phyloP scores from a whole-genome alignment of 1,139 yeast species.

The Lodderomyces pseudojiufengensis region DNA sequence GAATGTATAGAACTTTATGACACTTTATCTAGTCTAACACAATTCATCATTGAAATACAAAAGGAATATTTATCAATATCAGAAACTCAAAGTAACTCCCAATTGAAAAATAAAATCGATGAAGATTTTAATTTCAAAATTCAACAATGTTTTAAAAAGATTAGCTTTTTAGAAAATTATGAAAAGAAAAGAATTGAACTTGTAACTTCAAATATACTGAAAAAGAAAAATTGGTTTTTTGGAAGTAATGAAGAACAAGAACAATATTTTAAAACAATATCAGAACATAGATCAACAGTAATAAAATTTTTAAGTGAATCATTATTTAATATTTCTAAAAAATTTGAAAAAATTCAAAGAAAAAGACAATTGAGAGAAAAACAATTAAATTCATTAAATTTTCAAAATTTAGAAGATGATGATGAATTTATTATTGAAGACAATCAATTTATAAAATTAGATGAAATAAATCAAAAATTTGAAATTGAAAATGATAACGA shows the following conservation, averaged over 20 bases:
- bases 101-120: slow-evolving; percentile 53
- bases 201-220: slow-evolving; percentile 1
- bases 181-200: slow-evolving; percentile 42
- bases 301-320: slow-evolving; percentile 36
- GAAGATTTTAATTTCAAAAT: slow-evolving; percentile 50
- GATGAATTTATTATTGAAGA: slow-evolving; percentile 9
- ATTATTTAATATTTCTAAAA: slow-evolving; percentile 31
- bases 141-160: slow-evolving; percentile 49
- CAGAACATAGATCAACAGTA: slow-evolving; percentile 36
- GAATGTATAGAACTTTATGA: slow-evolving; percentile 47
- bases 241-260: slow-evolving; percentile 26
- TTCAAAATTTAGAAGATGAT: slow-evolving; percentile 39
- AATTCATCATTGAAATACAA: slow-evolving; percentile 37
- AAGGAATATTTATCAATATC: slow-evolving; percentile 42
- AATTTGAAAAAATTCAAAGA: slow-evolving; percentile 40
- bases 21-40: slow-evolving; percentile 36
- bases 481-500: slow-evolving; percentile 1
- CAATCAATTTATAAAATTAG: slow-evolving; percentile 2
- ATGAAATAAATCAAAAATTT: slow-evolving; percentile 4
- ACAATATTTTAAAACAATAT: slow-evolving; percentile 23
- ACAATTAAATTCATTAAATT: slow-evolving; percentile 38
- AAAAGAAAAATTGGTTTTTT: slow-evolving; percentile 21
- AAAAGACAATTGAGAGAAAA: slow-evolving; percentile 41
- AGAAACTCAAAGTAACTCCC: slow-evolving; percentile 23
- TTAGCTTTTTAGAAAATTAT: slow-evolving; percentile 47